phyloP scores from a whole-genome alignment of 257 asterid genomes.

The Fraxinus quadrangulata region DNA sequence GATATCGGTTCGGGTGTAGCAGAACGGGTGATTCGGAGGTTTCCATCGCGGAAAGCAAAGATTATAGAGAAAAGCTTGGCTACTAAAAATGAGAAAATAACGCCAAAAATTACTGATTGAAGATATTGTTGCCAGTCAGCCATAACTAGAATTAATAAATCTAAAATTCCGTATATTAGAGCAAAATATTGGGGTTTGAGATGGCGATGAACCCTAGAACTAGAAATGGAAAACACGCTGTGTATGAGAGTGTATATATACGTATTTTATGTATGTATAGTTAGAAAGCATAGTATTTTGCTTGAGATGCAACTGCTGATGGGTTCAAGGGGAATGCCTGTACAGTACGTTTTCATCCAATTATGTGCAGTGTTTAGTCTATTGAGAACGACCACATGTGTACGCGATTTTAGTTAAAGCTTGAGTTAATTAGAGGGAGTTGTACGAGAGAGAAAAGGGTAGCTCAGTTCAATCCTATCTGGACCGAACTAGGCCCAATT shows the following conservation, averaged over 20 bases:
- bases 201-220: constrained; percentile 2
- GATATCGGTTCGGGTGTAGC: constrained; percentile 39
- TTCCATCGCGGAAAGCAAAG: constrained; percentile 87
- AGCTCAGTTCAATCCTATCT: background rate
- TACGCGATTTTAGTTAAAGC: background rate
- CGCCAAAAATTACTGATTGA: constrained; percentile 72
- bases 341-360: background rate
- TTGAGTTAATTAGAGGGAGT: background rate
- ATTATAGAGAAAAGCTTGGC: constrained; percentile 86
- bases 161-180: background rate
- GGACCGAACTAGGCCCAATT: background rate
- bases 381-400: background rate
- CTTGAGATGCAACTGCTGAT: background rate
- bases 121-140: constrained; percentile 67
- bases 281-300: background rate
- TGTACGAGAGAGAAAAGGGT: background rate
- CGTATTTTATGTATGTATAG: background rate
- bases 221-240: background rate
- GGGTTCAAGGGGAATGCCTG: background rate
- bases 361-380: background rate
- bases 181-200: background rate
- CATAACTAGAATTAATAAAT: constrained; percentile 33
- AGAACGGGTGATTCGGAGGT: constrained; percentile 76
- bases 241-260: background rate
- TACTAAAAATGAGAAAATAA: constrained; percentile 79